phyloP scores from a whole-genome alignment of 495 filamentous ascomycete species.

The Sordaria brevicollis region DNA sequence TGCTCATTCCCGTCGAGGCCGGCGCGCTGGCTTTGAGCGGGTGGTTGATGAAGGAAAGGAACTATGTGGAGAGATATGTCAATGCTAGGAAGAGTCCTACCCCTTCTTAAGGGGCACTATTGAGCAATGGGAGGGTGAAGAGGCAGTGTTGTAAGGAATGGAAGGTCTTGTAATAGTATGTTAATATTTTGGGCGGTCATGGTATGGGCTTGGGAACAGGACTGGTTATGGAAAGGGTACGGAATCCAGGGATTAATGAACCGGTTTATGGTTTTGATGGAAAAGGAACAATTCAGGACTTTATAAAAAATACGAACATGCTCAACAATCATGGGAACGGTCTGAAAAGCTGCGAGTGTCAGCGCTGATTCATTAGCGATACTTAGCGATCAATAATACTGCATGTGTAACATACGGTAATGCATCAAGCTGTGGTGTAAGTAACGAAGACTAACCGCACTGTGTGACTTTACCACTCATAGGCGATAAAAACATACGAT shows the following conservation, averaged over 20 bases:
- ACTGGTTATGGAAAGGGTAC: neutral
- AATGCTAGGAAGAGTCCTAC: conserved; percentile 15
- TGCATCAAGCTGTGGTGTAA: neutral
- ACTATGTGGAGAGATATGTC: conserved; percentile 18
- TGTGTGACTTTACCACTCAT: neutral
- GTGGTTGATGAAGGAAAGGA: conserved; percentile 29
- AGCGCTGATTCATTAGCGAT: neutral
- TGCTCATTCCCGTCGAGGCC: conserved; percentile 42
- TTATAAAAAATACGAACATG: neutral
- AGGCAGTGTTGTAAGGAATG: neutral
- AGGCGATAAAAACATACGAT: neutral
- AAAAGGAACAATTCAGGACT: neutral
- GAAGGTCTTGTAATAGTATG: neutral
- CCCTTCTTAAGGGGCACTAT: neutral
- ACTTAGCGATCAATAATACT: neutral
- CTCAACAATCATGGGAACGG: neutral
- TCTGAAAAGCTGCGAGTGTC: neutral
- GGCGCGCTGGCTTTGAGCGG: conserved; percentile 27
- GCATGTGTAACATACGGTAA: neutral
- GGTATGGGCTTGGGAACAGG: neutral
- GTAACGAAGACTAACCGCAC: neutral
- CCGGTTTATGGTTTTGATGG: neutral
- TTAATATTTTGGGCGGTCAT: neutral
- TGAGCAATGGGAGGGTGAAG: too few relatives aligned
- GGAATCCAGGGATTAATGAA: neutral